Percentiles rank a stretch among this genome's conserved stretches.
These are phyloP conservation scores for Bothriochloa decipiens DNA, from an alignment of 176 grass and related monocot species.

Conservation along the genomic window DNA sequence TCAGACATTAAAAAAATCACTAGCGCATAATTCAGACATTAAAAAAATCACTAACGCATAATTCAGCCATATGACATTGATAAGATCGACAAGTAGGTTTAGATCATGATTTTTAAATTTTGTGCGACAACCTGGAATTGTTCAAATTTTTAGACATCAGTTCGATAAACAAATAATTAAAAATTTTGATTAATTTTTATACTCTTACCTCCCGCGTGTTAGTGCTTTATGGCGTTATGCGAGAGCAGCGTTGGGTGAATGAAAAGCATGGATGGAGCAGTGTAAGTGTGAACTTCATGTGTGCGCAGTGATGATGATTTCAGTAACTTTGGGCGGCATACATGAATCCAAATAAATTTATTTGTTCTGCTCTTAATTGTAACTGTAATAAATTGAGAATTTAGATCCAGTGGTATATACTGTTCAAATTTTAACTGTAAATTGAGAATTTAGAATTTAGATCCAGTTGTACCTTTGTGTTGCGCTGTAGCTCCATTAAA, in stretches of 20 bases:
- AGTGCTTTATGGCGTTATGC: too few relatives aligned
- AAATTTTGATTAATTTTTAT: too few relatives aligned
- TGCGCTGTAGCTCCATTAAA: conserved; percentile 30
- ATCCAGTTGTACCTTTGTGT: conserved; percentile 41
- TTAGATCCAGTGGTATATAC: conserved; percentile 19
- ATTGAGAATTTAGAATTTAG: not conserved
- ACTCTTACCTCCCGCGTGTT: too few relatives aligned
- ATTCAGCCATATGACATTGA: too few relatives aligned
- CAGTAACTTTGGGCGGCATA: not conserved
- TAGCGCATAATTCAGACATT: too few relatives aligned
- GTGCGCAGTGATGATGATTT: not conserved
- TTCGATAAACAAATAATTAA: too few relatives aligned
- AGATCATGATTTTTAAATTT: too few relatives aligned
- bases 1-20: not conserved
- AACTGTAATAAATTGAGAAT: not conserved
- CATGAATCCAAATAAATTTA: not conserved
- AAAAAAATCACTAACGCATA: too few relatives aligned
- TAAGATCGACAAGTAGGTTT: too few relatives aligned
- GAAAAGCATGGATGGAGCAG: not conserved
- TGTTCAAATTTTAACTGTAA: not conserved
- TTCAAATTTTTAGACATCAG: too few relatives aligned
- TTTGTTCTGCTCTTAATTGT: not conserved
- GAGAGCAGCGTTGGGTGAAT: too few relatives aligned
- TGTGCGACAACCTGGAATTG: not conserved
- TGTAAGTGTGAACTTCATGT: not conserved